A percentile compares a stretch with the other conserved stretches of the same genome.
These are phyloP conservation scores for Yamadazyma mexicana DNA, from an alignment of 1,139 yeast genomes.

Conservation along the genomic window DNA sequence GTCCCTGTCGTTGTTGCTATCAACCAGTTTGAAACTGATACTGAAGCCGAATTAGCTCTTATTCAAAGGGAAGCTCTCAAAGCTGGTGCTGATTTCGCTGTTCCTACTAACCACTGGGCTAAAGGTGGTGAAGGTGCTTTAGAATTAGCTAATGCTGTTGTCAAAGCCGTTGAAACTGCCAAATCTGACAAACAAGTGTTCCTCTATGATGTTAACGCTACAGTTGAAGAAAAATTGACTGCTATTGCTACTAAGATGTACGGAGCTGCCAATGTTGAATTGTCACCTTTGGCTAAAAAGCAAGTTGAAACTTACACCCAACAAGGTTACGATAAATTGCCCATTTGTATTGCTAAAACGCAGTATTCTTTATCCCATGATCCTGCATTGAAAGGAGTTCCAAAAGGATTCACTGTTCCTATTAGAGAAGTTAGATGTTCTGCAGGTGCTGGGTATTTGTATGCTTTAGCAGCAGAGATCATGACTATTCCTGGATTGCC, in stretches of 20 bases:
- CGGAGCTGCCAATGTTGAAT: constrained; percentile 70
- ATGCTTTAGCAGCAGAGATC: constrained; percentile 80
- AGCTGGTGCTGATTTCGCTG: constrained; percentile 79
- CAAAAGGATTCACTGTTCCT: constrained; percentile 75
- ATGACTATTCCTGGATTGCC: constrained; percentile 85
- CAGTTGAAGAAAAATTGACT: constrained; percentile 63
- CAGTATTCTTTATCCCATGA: constrained; percentile 83
- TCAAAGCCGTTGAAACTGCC: constrained; percentile 49
- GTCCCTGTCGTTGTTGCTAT: constrained; percentile 81
- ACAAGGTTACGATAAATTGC: constrained; percentile 74
- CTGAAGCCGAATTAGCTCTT: constrained; percentile 63
- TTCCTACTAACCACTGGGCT: constrained; percentile 78
- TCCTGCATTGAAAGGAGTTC: constrained; percentile 79
- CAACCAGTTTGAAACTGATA: constrained; percentile 71
- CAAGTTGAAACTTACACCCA: constrained; percentile 65
- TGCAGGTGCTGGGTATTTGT: constrained; percentile 81
- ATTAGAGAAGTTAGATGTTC: constrained; percentile 78
- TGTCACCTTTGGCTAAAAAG: constrained; percentile 63
- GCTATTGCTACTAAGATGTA: constrained; percentile 74
- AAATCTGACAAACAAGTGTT: constrained; percentile 45
- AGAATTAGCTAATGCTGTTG: constrained; percentile 67
- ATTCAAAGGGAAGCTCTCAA: constrained; percentile 62
- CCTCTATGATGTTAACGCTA: constrained; percentile 58
- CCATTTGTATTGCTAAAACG: constrained; percentile 81
- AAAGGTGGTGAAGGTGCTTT: constrained; percentile 78